These are phyloP conservation scores for Pythium utonaiense DNA, from an alignment of 352 stramenopile species.

Conservation along the genomic window DNA sequence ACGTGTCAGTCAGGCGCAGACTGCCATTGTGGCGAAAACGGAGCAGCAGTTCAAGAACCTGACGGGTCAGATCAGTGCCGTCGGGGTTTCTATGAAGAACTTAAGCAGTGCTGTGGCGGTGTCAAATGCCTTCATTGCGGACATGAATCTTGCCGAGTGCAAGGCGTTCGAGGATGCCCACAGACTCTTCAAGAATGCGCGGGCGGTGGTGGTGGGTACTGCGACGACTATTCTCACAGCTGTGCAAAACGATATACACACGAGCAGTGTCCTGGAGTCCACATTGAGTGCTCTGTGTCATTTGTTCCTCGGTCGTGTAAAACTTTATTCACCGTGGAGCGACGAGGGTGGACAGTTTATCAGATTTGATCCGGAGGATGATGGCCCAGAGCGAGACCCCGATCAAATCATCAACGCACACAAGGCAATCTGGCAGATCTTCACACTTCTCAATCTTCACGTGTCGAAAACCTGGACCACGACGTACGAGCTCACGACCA, in stretches of 20 bases:
- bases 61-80: not conserved
- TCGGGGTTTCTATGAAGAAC: not conserved
- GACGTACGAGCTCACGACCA: not conserved
- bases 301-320: not conserved
- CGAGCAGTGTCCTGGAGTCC: no score
- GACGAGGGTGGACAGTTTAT: not conserved
- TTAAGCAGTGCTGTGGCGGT: no score
- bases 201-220: not conserved
- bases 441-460: not conserved
- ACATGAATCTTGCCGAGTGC: not conserved
- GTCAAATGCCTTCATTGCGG: not conserved
- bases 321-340: not conserved
- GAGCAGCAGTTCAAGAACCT: slow-evolving; percentile 5
- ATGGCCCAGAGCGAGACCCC: no score
- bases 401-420: not conserved
- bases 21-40: not conserved
- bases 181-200: not conserved
- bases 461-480: not conserved
- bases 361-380: not conserved
- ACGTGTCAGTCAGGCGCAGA: not conserved
- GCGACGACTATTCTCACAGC: not conserved
- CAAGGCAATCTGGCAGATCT: not conserved
- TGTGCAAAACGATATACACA: no score
- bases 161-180: not conserved
- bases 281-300: no score